These are phyloP conservation scores for Acanthamoeba royreba DNA, from an alignment of 208 protist genomes.

Conservation along the genomic window DNA sequence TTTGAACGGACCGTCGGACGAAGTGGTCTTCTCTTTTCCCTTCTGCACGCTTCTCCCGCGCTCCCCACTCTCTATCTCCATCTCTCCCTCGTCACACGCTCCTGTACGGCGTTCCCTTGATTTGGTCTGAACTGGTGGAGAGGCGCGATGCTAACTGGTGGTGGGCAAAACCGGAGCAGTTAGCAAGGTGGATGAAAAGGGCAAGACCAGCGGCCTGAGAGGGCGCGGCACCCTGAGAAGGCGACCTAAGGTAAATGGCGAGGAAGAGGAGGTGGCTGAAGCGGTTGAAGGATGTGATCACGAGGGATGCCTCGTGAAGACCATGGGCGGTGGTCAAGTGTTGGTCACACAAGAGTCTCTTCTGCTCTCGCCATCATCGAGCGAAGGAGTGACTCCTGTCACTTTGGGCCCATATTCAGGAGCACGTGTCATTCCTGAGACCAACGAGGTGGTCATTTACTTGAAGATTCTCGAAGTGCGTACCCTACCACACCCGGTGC, in stretches of 20 bases:
- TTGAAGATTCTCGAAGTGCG: neutral
- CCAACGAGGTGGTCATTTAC: neutral
- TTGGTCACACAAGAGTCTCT: neutral
- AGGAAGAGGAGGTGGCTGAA: neutral
- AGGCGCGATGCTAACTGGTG: neutral
- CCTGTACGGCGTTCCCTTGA: neutral
- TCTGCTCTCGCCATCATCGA: neutral
- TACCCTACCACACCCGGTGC: neutral
- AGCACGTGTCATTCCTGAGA: neutral
- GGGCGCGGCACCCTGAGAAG: neutral
- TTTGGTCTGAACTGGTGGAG: neutral
- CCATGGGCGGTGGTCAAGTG: neutral
- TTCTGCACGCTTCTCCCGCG: neutral
- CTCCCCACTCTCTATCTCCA: neutral
- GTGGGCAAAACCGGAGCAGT: neutral
- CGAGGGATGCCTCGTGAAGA: neutral
- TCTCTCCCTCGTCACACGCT: neutral
- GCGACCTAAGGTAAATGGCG: neutral
- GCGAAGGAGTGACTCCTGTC: neutral
- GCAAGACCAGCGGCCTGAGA: neutral
- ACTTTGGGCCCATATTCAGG: neutral
- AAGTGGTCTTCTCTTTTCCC: neutral
- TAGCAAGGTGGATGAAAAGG: neutral
- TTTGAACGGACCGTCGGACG: neutral
- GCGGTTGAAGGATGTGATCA: neutral